Conservation (phyloP, 225 moss, liverwort and hornwort species). For the Bryoerythrophyllum caledonicum region DNA sequence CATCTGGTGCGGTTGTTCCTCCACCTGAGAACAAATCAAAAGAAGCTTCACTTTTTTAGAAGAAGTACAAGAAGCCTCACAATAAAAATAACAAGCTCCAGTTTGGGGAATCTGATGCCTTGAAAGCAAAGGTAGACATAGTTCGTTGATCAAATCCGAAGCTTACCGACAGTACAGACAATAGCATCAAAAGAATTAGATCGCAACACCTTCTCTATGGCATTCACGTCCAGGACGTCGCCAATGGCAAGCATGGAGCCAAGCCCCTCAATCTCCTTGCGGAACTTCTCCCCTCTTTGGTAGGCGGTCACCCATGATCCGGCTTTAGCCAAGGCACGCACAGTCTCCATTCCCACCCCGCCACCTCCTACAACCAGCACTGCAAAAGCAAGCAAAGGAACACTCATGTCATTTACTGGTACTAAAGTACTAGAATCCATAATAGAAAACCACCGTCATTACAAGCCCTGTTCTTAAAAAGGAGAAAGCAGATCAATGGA, state of each 20-base stretch:
- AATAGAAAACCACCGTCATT: too few species aligned
- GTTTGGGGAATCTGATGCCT: background rate
- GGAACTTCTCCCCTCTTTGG: slow-evolving; percentile 91
- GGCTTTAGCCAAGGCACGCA: slow-evolving; percentile 76
- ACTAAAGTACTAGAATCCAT: too few species aligned
- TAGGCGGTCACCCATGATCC: slow-evolving; percentile 98
- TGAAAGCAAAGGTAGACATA: background rate
- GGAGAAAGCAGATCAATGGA: too few species aligned
- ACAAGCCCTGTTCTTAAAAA: too few species aligned
- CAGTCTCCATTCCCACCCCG: slow-evolving; percentile 88
- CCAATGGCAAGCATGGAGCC: slow-evolving; percentile 97
- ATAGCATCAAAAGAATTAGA: slow-evolving; percentile 89
- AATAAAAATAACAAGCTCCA: slow-evolving; percentile 4
- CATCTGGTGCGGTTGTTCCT: slow-evolving; percentile 61
- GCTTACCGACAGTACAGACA: slow-evolving; percentile 87
- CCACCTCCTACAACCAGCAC: slow-evolving; percentile 98
- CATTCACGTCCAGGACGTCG: slow-evolving; percentile 69
- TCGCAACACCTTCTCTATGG: slow-evolving; percentile 73
- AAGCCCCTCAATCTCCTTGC: slow-evolving; percentile 90
- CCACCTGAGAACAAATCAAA: slow-evolving; percentile 62
- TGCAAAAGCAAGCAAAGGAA: slow-evolving; percentile 41
- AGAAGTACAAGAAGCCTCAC: background rate
- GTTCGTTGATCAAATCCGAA: background rate
- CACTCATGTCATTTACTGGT: background rate
- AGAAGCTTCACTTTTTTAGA: background rate